Evolutionary conservation across 768 basidiomycete genomes (phyloP).

Genomic region (Erythrobasidium yunnanense): DNA sequence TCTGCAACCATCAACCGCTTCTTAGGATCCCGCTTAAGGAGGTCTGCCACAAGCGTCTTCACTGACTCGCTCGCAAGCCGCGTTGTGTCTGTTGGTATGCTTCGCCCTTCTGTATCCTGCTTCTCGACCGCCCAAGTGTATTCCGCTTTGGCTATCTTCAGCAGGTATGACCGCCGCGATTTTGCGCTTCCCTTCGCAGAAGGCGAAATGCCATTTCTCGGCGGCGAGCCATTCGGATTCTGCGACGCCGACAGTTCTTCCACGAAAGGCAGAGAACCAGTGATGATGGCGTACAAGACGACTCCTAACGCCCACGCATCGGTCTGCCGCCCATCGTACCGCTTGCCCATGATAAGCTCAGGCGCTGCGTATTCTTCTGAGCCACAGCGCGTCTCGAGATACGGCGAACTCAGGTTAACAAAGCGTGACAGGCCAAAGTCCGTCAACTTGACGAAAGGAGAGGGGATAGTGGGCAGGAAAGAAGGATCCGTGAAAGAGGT

Average conservation of each 20-base stretch:
- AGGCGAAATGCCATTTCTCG: constrained; percentile 4
- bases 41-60: constrained; percentile 50
- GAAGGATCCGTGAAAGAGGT: constrained; percentile 39
- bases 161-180: constrained; percentile 50
- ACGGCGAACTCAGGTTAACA: constrained; percentile 55
- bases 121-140: constrained; percentile 56
- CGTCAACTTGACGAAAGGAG: constrained; percentile 65
- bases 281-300: constrained; percentile 68
- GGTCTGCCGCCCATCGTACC: constrained; percentile 72
- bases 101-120: constrained; percentile 30
- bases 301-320: constrained; percentile 85
- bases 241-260: constrained; percentile 15
- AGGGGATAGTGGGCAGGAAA: constrained; percentile 41
- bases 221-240: constrained; percentile 15
- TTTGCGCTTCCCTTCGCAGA: constrained; percentile 13
- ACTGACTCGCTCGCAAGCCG: constrained; percentile 44
- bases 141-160: constrained; percentile 69
- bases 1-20: constrained; percentile 55
- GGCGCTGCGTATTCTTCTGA: constrained; percentile 80
- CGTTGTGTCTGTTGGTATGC: constrained; percentile 23
- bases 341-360: constrained; percentile 54
- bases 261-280: constrained; percentile 62
- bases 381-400: constrained; percentile 69
- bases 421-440: constrained; percentile 85
- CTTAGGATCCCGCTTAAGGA: constrained; percentile 62